A percentile compares a stretch with the other conserved stretches of the same genome.
Conservation (phyloP, 208 protist genomes). For the Leptomonas seymouri region DNA sequence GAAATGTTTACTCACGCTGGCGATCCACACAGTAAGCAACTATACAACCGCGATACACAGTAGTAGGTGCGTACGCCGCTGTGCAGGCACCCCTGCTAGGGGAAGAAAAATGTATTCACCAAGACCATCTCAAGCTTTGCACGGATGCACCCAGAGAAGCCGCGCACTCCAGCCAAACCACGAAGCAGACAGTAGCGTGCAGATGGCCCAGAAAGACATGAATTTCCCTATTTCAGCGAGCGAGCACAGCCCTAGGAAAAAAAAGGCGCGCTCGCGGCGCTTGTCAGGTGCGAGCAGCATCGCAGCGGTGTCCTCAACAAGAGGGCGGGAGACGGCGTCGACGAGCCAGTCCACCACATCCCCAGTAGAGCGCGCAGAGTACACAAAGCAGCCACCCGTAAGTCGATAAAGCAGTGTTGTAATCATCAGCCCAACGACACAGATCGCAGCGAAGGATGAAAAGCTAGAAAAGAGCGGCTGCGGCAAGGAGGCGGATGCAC, state of each 20-base stretch:
- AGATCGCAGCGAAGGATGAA: slow-evolving; percentile 25
- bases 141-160: not conserved
- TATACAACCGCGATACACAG: too few species aligned
- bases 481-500: not conserved
- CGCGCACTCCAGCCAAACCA: slow-evolving; percentile 19
- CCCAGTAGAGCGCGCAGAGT: slow-evolving; percentile 9
- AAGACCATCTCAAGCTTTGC: not conserved
- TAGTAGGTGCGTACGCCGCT: too few species aligned
- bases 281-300: slow-evolving; percentile 12
- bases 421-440: slow-evolving; percentile 28
- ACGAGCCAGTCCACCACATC: slow-evolving; percentile 41
- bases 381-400: slow-evolving; percentile 28
- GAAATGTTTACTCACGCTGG: too few species aligned
- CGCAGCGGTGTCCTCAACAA: slow-evolving; percentile 7
- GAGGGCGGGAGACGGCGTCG: slow-evolving; percentile 27
- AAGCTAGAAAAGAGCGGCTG: slow-evolving; percentile 39
- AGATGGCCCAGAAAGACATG: slow-evolving; percentile 30
- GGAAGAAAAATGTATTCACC: too few species aligned
- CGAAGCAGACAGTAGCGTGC: slow-evolving; percentile 17
- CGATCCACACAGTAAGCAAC: too few species aligned
- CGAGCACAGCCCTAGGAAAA: slow-evolving; percentile 23
- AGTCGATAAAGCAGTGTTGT: slow-evolving; percentile 36
- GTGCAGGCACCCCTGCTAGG: too few species aligned
- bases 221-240: slow-evolving; percentile 37
- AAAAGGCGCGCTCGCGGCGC: slow-evolving; percentile 22